Evolutionary conservation across 2,329 filamentous ascomycete species (phyloP).

Genomic region (Cytospora leucostoma): DNA sequence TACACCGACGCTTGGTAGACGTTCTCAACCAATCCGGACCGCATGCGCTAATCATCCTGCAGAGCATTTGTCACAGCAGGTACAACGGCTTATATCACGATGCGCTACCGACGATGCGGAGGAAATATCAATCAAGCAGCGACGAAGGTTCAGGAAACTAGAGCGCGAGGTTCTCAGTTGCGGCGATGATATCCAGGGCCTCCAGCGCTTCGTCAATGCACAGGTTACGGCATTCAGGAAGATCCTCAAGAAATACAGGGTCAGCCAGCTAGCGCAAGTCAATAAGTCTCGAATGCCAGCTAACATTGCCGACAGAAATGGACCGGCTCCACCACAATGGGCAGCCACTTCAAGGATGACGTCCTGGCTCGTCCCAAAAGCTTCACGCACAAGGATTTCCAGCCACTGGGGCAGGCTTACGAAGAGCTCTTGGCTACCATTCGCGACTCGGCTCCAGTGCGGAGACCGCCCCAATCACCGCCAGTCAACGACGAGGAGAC

Average conservation of each 20-base stretch:
- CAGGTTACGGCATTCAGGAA: conserved; percentile 79
- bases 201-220: conserved; percentile 71
- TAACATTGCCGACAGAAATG: conserved; percentile 61
- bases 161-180: conserved; percentile 57
- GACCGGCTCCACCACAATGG: conserved; percentile 71
- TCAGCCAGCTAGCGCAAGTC: conserved; percentile 37
- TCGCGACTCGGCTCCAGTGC: conserved; percentile 46
- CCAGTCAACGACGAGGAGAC: conserved; percentile 35
- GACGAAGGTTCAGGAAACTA: conserved; percentile 55
- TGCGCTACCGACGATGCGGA: conserved; percentile 40
- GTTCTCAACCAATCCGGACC: background rate
- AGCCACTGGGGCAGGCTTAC: conserved; percentile 42
- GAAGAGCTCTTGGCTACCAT: conserved; percentile 52
- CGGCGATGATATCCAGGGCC: conserved; percentile 69
- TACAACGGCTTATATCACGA: conserved; percentile 50
- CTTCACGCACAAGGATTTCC: conserved; percentile 69
- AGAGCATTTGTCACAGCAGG: conserved; percentile 53
- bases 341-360: conserved; percentile 65
- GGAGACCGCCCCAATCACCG: conserved; percentile 45
- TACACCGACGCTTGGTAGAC: conserved; percentile 10
- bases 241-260: conserved; percentile 81
- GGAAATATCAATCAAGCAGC: conserved; percentile 47
- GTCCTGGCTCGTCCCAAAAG: conserved; percentile 68
- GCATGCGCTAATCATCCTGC: conserved; percentile 1
- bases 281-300: background rate